phyloP scores from a whole-genome alignment of 768 basidiomycete genomes.

The Serendipita indica region DNA sequence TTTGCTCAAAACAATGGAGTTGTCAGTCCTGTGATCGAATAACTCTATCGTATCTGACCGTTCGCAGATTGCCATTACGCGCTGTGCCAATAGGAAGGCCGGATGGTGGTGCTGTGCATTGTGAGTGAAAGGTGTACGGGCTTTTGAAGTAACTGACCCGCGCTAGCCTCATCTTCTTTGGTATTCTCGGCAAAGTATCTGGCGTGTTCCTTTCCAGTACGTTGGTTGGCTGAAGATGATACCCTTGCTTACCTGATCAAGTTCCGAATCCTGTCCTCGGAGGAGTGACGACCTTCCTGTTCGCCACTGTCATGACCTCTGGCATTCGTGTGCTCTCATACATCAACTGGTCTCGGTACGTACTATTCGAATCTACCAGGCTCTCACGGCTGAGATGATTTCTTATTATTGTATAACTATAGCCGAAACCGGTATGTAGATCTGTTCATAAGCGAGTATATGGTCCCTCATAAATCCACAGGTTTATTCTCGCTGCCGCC shows the following conservation, averaged over 20 bases:
- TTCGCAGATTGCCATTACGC: conserved; percentile 58
- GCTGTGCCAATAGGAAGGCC: conserved; percentile 66
- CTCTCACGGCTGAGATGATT: too few species aligned
- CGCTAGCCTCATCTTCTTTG: conserved; percentile 54
- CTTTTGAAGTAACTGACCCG: not conserved
- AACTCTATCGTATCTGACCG: not conserved
- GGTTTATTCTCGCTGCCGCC: conserved; percentile 21
- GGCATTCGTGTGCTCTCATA: conserved; percentile 57
- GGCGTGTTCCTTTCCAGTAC: conserved; percentile 66
- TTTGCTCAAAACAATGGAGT: conserved; percentile 75
- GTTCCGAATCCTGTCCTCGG: conserved; percentile 71
- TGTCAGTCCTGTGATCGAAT: not conserved
- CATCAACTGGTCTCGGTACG: conserved; percentile 40
- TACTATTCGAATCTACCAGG: too few species aligned
- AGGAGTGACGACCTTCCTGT: conserved; percentile 78
- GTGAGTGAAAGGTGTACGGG: not conserved
- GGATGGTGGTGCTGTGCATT: conserved; percentile 69
- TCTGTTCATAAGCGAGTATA: too few species aligned
- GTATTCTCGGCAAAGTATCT: conserved; percentile 65
- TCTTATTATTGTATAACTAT: too few species aligned
- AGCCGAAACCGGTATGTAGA: too few species aligned
- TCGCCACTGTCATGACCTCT: conserved; percentile 56
- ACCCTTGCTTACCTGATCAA: conserved; percentile 14
- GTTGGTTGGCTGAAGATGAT: conserved; percentile 14
- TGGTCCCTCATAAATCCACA: too few species aligned